These are phyloP conservation scores for Nepenthes alata DNA, from an alignment of 179 eudicot species.

Conservation along the genomic window DNA sequence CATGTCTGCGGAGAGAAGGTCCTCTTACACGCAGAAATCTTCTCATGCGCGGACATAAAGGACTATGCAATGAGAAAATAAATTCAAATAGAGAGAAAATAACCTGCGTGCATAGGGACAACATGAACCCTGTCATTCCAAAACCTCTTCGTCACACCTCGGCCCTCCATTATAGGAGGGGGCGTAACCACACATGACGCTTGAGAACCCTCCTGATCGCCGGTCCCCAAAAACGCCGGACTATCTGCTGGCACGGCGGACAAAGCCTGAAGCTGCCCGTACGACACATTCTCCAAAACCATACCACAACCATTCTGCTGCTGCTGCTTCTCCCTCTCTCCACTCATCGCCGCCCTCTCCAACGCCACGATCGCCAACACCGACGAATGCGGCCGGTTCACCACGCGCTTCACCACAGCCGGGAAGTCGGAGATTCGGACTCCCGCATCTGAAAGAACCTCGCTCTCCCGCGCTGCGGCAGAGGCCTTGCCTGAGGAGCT, in stretches of 20 bases:
- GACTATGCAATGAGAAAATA: background rate
- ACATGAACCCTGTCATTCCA: conserved; percentile 42
- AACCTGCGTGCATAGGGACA: conserved; percentile 84
- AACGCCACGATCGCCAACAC: conserved; percentile 33
- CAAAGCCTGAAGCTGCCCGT: conserved; percentile 81
- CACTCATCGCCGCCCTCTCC: conserved; percentile 30
- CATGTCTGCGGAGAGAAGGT: too few species aligned
- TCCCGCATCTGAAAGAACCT: conserved; percentile 39
- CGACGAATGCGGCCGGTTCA: conserved; percentile 43
- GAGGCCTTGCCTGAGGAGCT: conserved; percentile 8
- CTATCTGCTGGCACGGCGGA: conserved; percentile 54
- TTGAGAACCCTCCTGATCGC: conserved; percentile 25
- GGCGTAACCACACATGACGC: conserved; percentile 46
- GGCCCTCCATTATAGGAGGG: conserved; percentile 54
- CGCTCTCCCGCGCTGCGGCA: conserved; percentile 15
- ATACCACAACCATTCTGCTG: conserved; percentile 11
- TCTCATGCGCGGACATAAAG: too few species aligned
- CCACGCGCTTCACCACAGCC: conserved; percentile 32
- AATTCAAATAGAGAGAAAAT: conserved; percentile 2
- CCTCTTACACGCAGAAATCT: background rate
- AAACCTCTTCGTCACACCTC: conserved; percentile 58
- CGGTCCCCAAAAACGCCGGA: conserved; percentile 25
- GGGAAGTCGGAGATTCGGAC: conserved; percentile 57
- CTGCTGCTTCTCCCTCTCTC: conserved; percentile 20
- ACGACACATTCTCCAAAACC: conserved; percentile 62